Base-by-base conservation (phyloP, 176 grass and related monocot species). In the Bonia amplexicaulis region DNA sequence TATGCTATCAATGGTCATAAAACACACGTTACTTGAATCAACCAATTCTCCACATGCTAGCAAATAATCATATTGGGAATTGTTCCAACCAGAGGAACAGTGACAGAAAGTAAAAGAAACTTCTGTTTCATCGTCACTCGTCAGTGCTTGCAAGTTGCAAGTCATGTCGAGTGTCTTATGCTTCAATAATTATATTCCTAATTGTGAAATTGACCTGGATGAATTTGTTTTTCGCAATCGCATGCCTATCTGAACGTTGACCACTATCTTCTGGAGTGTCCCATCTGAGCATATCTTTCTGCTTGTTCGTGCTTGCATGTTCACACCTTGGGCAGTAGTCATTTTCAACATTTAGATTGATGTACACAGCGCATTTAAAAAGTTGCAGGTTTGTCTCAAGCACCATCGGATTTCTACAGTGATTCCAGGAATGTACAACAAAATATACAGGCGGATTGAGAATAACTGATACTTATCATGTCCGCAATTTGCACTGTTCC, bases 401-500 rank as follows among this genome's bases (percentile, higher is more conserved):
- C 17, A 71, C 44, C 31, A 63, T 12, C 29, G n/a, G 0, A 40
- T 7, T 62, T 2, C 35, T 48, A 55, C 20, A 9, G 9, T 62
- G 60, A 77, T 40, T 39, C 58, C 42, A 79, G 46, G 12, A 26
- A 84, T 27, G 57, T 64, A 26, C 46, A 62, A 8, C 27, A 35
- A 64, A 83, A 44, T 2, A 27, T 40, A 73, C 42, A 84, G 35
- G 76, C 1, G 0, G 42, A 68, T 25, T 9, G 1, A 79, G n/a
- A 19, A 65, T 9, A 79, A 25, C 73, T 35, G 46, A 41, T 20
- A 51, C 9, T 69, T 66, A 44, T 82, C 66, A 88, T 42, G 59
- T 47, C 63, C 91, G 57, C 5, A 79, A 82, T 88, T 93, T 85
- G 82, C 59, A 27, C 77, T 88, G 71, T 73, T 90, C 69, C 80